These are phyloP conservation scores for Volvox africanus DNA, from an alignment of 139 green algal species.

Conservation along the genomic window DNA sequence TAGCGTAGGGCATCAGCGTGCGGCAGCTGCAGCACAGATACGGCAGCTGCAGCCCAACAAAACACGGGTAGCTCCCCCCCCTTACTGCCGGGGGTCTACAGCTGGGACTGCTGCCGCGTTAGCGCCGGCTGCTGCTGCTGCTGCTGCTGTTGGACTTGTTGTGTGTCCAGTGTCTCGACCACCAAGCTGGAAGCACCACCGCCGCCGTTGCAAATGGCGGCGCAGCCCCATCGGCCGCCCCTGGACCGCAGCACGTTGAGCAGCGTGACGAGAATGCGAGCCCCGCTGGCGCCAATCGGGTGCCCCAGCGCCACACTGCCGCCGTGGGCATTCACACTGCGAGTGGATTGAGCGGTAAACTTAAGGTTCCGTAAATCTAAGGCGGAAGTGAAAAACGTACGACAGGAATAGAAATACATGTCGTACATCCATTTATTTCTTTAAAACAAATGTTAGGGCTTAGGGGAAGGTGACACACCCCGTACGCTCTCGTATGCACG, in stretches of 20 bases:
- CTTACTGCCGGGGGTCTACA: neutral
- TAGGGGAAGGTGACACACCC: no score
- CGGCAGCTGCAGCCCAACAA: no score
- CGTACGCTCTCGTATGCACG: no score
- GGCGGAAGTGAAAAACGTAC: no score
- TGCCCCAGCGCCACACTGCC: conserved; percentile 92
- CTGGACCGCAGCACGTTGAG: conserved; percentile 79
- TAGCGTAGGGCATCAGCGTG: no score
- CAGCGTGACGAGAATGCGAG: conserved; percentile 87
- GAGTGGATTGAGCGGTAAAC: no score
- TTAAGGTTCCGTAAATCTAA: no score
- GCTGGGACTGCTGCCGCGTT: conserved; percentile 26
- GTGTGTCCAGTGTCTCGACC: conserved; percentile 59
- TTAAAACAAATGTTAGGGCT: no score
- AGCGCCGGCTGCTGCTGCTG: neutral
- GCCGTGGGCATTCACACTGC: conserved; percentile 89
- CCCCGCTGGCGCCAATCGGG: conserved; percentile 88
- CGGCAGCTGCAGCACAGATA: no score
- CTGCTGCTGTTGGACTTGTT: neutral
- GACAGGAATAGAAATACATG: no score
- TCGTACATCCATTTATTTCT: no score
- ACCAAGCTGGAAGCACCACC: conserved; percentile 88
- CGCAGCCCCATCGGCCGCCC: conserved; percentile 70
- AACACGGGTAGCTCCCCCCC: no score
- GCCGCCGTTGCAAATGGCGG: conserved; percentile 94